Base-by-base conservation (phyloP, 768 basidiomycete genomes). In the Holtermanniella nyarrowii region DNA sequence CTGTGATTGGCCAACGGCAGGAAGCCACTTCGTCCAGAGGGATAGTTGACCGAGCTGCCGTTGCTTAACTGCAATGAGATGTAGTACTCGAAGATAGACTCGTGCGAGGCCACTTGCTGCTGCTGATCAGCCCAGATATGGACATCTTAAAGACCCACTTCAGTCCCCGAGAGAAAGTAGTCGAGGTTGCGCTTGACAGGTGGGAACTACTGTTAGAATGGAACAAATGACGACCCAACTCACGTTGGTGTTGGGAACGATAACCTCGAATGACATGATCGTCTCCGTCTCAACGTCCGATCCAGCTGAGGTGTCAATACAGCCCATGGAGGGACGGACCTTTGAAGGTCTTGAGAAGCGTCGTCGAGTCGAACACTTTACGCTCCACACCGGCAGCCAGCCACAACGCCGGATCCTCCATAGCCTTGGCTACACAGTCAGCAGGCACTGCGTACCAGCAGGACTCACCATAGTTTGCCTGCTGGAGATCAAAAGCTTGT, bases 241-340 rank as follows among this genome's bases (percentile, higher is more conserved):
- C 43, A 61, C 60, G 43, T 61, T 61, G 23, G 57, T 58, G 26
- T 47, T 42, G n/a, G 60, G 60, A 2, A 58, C 48, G 37, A 56
- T 50, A 4, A 58, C 50, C 12, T n/a, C n/a, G 45, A 61, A 61
- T 3, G 57, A 44, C 26, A 46, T 26, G 21, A 59, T 25, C 25
- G 48, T 26, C 21, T 50, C 53, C 2, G 55, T 20, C 31, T 7
- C 31, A 7, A 7, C 31, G 31, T 37, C 16, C 31, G 7, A 7
- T 37, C 7, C 31, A 37, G 31, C 7, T 16, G 7, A 7, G 16
- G 31, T 37, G 31, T 37, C 31, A 37, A 16, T 37, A 37, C 31
- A 37, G 16, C 16, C 7, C 31, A 7, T 16, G 16, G 10, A 37
- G 16, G 10, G 16, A 37, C 31, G 7, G 31, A 37, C 31, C 31